A percentile compares a stretch with the other conserved stretches of the same genome.
Conservation (phyloP, 2,329 filamentous ascomycete genomes). For the Penicillium sp. region DNA sequence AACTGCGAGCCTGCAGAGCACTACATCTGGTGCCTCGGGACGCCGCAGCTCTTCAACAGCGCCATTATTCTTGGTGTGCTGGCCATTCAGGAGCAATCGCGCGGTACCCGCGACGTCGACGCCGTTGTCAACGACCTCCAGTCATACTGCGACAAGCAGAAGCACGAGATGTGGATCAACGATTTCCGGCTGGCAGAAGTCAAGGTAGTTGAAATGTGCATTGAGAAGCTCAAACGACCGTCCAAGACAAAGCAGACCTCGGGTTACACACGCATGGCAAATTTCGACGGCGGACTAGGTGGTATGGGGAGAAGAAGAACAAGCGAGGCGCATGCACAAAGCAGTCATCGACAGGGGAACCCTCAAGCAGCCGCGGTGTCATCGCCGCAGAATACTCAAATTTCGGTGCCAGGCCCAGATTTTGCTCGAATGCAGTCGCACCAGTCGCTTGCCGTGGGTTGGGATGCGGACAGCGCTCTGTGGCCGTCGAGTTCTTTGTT, state of each 20-base stretch:
- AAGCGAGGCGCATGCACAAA: background rate
- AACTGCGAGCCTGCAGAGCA: conserved; percentile 25
- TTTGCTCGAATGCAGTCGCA: background rate
- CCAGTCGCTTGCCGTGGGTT: background rate
- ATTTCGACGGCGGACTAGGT: background rate
- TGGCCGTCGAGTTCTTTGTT: background rate
- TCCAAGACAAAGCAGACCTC: background rate
- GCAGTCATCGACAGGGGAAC: background rate
- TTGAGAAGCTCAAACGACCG: conserved; percentile 18
- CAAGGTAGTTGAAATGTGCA: conserved; percentile 42
- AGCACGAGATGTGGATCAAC: conserved; percentile 39
- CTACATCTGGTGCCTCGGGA: conserved; percentile 32
- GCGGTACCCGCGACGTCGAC: conserved; percentile 26
- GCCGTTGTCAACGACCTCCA: conserved; percentile 38
- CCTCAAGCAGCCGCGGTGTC: background rate
- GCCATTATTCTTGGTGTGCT: conserved; percentile 38
- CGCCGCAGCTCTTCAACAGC: conserved; percentile 42
- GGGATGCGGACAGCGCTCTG: background rate
- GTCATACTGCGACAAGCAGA: conserved; percentile 41
- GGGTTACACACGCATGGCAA: background rate
- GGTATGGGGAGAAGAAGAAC: background rate
- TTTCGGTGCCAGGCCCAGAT: background rate
- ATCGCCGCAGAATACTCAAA: background rate
- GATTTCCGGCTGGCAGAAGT: conserved; percentile 41
- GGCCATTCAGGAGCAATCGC: conserved; percentile 20